These are phyloP conservation scores for Suillus tomentosus DNA, from an alignment of 768 basidiomycete genomes.

Conservation along the genomic window DNA sequence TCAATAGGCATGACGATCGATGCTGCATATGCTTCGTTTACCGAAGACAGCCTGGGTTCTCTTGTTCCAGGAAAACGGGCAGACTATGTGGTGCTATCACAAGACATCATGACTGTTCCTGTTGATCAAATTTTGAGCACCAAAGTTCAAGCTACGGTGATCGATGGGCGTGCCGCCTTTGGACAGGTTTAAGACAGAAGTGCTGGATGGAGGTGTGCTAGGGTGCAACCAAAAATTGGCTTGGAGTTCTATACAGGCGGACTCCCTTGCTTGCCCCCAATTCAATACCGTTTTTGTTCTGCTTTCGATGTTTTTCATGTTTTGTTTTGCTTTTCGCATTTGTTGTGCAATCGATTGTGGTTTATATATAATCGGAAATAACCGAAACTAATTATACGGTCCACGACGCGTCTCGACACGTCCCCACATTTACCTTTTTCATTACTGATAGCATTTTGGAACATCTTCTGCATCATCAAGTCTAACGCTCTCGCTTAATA, in stretches of 20 bases:
- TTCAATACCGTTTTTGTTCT: not conserved
- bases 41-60: conserved; percentile 72
- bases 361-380: not conserved
- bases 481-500: not conserved
- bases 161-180: conserved; percentile 66
- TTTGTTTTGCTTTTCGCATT: too few relatives aligned
- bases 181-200: conserved; percentile 35
- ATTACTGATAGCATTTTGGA: not conserved
- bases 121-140: conserved; percentile 62
- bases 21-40: conserved; percentile 86
- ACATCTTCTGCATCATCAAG: not conserved
- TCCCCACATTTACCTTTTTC: not conserved
- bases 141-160: conserved; percentile 70
- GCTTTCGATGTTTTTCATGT: not conserved
- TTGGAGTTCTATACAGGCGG: not conserved
- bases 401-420: not conserved
- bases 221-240: not conserved
- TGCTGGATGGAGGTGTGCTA: not conserved
- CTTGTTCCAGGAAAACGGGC: conserved; percentile 77
- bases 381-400: not conserved
- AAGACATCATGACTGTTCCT: conserved; percentile 76
- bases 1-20: conserved; percentile 80
- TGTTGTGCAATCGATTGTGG: too few relatives aligned
- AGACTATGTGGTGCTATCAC: conserved; percentile 83
- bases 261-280: not conserved